phyloP scores from a whole-genome alignment of 2,329 filamentous ascomycete genomes.

The Epichloe sylvatica region DNA sequence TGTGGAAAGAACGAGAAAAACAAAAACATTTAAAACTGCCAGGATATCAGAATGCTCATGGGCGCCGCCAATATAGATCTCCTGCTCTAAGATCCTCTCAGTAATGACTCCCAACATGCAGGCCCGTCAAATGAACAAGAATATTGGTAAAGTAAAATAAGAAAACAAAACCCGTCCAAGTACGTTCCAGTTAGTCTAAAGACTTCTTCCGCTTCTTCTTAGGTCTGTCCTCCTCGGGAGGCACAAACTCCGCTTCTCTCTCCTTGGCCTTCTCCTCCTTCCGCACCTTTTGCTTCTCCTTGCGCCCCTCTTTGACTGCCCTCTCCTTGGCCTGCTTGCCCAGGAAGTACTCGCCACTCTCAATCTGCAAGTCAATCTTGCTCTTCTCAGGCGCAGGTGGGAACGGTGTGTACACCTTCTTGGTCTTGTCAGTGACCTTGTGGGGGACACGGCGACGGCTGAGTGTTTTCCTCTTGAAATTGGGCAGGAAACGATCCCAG shows the following conservation, averaged over 20 bases:
- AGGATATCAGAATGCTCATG: constrained; percentile 8
- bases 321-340: constrained; percentile 85
- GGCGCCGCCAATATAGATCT: constrained; percentile 3
- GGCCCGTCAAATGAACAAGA: neutral
- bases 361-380: constrained; percentile 96
- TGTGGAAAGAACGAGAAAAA: neutral
- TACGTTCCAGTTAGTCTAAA: constrained; percentile 14
- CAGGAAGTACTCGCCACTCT: constrained; percentile 93
- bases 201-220: constrained; percentile 51
- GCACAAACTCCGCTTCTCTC: constrained; percentile 72
- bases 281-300: constrained; percentile 74
- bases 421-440: constrained; percentile 82
- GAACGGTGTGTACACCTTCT: constrained; percentile 95
- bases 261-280: constrained; percentile 80
- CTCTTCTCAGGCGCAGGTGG: constrained; percentile 95
- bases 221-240: constrained; percentile 62
- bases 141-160: neutral
- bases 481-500: constrained; percentile 91
- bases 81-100: neutral
- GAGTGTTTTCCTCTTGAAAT: constrained; percentile 90
- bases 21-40: constrained; percentile 6
- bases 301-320: constrained; percentile 60
- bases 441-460: constrained; percentile 69
- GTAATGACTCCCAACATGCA: neutral
- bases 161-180: neutral